Conservation (phyloP, 129 eudicot genomes). For the Chrysanthemum makinoi region DNA sequence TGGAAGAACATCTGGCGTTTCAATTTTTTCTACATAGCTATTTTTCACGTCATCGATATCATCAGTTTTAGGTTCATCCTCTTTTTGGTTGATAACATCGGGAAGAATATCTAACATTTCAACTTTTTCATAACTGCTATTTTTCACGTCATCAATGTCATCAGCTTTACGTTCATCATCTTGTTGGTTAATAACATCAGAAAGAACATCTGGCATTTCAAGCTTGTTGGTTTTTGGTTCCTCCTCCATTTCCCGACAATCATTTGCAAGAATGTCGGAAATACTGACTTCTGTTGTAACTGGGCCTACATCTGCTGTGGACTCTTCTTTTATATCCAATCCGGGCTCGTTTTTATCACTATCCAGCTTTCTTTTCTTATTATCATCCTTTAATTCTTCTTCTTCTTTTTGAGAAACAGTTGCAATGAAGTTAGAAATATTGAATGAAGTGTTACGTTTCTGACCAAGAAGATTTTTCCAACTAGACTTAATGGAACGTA, state of each 20-base stretch:
- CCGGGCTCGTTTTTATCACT: background rate
- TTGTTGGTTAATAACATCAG: constrained; percentile 20
- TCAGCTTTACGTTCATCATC: constrained; percentile 32
- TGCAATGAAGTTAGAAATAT: constrained; percentile 44
- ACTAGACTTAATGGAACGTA: constrained; percentile 50
- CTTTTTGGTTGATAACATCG: constrained; percentile 25
- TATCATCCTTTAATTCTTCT: constrained; percentile 22
- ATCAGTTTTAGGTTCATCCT: constrained; percentile 20
- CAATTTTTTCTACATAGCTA: constrained; percentile 8
- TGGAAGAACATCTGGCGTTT: constrained; percentile 36
- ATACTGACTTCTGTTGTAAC: constrained; percentile 17
- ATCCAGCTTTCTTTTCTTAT: constrained; percentile 22
- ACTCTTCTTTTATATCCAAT: constrained; percentile 17
- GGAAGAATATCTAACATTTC: constrained; percentile 28
- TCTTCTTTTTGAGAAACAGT: constrained; percentile 29
- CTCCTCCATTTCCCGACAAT: constrained; percentile 14
- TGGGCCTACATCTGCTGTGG: constrained; percentile 14
- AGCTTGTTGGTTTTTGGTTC: constrained; percentile 6
- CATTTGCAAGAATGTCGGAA: constrained; percentile 17
- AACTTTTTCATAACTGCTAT: constrained; percentile 1
- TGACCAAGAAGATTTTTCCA: constrained; percentile 54
- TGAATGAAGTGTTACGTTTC: constrained; percentile 37
- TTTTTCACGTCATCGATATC: background rate
- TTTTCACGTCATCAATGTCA: constrained; percentile 15
- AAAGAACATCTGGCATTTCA: constrained; percentile 28